Conservation (phyloP, 495 filamentous ascomycete genomes). For the Aspergillus haitiensis region DNA sequence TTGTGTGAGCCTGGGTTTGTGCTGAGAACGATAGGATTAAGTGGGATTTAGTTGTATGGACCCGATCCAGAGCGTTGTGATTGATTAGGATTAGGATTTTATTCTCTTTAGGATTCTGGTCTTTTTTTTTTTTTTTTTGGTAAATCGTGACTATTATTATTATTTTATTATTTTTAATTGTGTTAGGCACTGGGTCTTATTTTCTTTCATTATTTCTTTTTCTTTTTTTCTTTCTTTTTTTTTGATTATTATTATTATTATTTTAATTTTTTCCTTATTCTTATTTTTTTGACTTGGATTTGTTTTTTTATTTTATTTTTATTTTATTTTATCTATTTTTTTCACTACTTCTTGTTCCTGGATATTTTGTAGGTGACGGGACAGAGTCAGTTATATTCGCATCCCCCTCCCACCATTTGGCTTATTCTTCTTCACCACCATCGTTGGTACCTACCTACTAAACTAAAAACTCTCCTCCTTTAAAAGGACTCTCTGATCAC, state of each 20-base stretch:
- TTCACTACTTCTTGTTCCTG: not conserved
- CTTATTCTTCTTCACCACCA: slow-evolving; percentile 24
- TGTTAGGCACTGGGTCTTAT: not conserved
- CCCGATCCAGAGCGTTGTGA: slow-evolving; percentile 20
- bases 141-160: not conserved
- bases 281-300: too few species aligned
- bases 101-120: not conserved
- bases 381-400: slow-evolving; percentile 24
- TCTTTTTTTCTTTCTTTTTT: slow-evolving; percentile 2
- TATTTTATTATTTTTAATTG: slow-evolving; percentile 10
- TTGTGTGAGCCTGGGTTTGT: slow-evolving; percentile 14
- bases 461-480: slow-evolving; percentile 13
- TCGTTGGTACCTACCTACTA: slow-evolving; percentile 11
- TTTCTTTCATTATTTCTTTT: slow-evolving; percentile 8
- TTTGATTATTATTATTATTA: slow-evolving; percentile 9
- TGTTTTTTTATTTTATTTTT: slow-evolving; percentile 2
- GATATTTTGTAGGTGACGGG: not conserved
- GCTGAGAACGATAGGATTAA: slow-evolving; percentile 15
- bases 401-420: slow-evolving; percentile 31
- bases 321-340: slow-evolving; percentile 9
- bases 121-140: slow-evolving; percentile 1
- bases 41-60: slow-evolving; percentile 14
- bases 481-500: slow-evolving; percentile 18
- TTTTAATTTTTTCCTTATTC: slow-evolving; percentile 8
- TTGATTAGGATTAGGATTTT: slow-evolving; percentile 14